Percentiles rank a stretch among this genome's conserved stretches.
Conservation (phyloP, 192 early-diverging fungal species). For the Rhizophagus sp. region DNA sequence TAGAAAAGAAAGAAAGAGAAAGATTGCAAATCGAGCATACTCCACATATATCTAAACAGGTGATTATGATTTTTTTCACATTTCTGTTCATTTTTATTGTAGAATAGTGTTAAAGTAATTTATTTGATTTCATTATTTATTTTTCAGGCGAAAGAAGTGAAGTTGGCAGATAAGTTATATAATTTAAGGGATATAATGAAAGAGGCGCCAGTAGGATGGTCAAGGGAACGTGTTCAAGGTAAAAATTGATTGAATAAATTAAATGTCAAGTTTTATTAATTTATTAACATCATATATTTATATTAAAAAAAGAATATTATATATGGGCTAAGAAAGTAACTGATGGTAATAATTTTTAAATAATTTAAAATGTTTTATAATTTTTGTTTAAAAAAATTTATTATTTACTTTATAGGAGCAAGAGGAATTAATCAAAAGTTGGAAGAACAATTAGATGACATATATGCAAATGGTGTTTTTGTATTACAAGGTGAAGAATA, state of each 20-base stretch:
- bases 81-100: background rate
- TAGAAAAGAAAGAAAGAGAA: conserved; percentile 54
- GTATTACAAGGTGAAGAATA: conserved; percentile 29
- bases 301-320: conserved; percentile 49
- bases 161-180: conserved; percentile 67
- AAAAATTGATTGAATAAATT: background rate
- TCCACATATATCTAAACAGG: conserved; percentile 50
- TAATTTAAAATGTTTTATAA: conserved; percentile 1
- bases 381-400: background rate
- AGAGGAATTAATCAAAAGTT: conserved; percentile 43
- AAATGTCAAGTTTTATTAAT: background rate
- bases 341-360: conserved; percentile 37
- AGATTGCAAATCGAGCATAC: conserved; percentile 57
- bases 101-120: background rate
- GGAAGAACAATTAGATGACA: conserved; percentile 45
- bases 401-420: conserved; percentile 31
- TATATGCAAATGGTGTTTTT: conserved; percentile 43
- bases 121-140: background rate
- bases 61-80: background rate
- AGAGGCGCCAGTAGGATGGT: conserved; percentile 54
- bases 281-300: background rate
- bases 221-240: conserved; percentile 41
- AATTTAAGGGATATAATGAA: conserved; percentile 57
- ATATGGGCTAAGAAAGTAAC: conserved; percentile 62
- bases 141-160: conserved; percentile 61